Conservation (phyloP, 2,329 filamentous ascomycete species). For the Cytospora chrysosperma region DNA sequence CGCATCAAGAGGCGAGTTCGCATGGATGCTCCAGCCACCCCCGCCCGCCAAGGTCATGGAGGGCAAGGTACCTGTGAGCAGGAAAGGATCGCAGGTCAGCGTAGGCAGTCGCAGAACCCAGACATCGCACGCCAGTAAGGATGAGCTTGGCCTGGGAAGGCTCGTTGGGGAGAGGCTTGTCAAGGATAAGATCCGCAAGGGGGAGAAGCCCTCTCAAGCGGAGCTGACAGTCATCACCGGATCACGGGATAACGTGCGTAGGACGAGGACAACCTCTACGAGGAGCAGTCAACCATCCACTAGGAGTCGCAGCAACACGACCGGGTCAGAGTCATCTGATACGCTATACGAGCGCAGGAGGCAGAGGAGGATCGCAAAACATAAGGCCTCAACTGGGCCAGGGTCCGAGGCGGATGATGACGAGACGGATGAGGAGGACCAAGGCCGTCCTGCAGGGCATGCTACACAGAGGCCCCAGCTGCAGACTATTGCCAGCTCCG, state of each 20-base stretch:
- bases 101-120: slow-evolving; percentile 47
- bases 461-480: slow-evolving; percentile 45
- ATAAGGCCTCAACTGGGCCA: slow-evolving; percentile 14
- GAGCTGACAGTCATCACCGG: slow-evolving; percentile 25
- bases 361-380: slow-evolving; percentile 18
- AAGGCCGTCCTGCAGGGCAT: slow-evolving; percentile 32
- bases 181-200: slow-evolving; percentile 46
- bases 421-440: slow-evolving; percentile 29
- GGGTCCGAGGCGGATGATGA: slow-evolving; percentile 33
- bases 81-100: slow-evolving; percentile 59
- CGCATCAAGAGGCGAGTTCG: slow-evolving; percentile 65
- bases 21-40: slow-evolving; percentile 92
- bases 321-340: slow-evolving; percentile 31
- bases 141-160: slow-evolving; percentile 44
- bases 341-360: slow-evolving; percentile 22
- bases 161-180: slow-evolving; percentile 46
- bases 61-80: slow-evolving; percentile 71
- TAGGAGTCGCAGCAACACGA: slow-evolving; percentile 28
- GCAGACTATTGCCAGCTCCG: slow-evolving; percentile 47
- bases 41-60: slow-evolving; percentile 90
- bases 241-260: slow-evolving; percentile 27
- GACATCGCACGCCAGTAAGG: slow-evolving; percentile 31
- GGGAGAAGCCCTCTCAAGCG: slow-evolving; percentile 36
- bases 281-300: slow-evolving; percentile 31
- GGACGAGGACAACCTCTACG: slow-evolving; percentile 27